Conservation (phyloP, 805 yeast genomes). For the Schizosaccharomyces lindneri region DNA sequence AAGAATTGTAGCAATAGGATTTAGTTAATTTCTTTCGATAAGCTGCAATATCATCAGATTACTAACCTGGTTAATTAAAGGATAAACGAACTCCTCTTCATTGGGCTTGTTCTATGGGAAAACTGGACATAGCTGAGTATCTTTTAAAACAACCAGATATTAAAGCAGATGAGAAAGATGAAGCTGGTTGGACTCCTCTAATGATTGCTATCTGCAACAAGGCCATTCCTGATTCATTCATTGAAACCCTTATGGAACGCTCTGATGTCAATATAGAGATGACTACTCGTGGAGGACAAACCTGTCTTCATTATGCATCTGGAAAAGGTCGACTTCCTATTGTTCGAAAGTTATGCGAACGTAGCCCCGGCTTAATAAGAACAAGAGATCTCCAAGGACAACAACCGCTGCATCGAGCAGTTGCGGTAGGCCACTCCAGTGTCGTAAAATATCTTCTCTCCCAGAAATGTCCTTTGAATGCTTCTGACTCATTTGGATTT, state of each 20-base stretch:
- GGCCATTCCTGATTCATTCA: background rate
- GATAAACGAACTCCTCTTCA: slow-evolving; percentile 1
- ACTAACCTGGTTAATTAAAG: background rate
- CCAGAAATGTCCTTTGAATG: slow-evolving; percentile 36
- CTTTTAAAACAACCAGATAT: background rate
- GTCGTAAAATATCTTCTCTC: slow-evolving; percentile 30
- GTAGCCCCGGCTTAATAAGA: slow-evolving; percentile 29
- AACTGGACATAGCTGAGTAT: background rate
- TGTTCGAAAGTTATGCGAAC: background rate
- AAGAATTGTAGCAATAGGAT: too few species aligned
- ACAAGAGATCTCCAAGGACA: slow-evolving; percentile 41
- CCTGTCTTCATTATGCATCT: slow-evolving; percentile 1
- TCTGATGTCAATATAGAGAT: background rate
- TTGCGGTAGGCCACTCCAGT: slow-evolving; percentile 41
- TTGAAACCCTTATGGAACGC: background rate
- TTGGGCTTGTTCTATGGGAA: slow-evolving; percentile 1
- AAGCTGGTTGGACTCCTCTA: slow-evolving; percentile 3
- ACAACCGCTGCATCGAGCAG: slow-evolving; percentile 61
- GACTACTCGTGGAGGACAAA: slow-evolving; percentile 1
- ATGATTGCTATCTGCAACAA: background rate
- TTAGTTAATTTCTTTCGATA: background rate
- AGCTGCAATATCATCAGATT: background rate
- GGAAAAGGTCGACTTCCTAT: background rate
- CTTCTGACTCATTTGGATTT: slow-evolving; percentile 52
- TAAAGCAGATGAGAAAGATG: background rate